Conservation (phyloP, 2,329 filamentous ascomycete species). For the Leptosphaerulina australis region DNA sequence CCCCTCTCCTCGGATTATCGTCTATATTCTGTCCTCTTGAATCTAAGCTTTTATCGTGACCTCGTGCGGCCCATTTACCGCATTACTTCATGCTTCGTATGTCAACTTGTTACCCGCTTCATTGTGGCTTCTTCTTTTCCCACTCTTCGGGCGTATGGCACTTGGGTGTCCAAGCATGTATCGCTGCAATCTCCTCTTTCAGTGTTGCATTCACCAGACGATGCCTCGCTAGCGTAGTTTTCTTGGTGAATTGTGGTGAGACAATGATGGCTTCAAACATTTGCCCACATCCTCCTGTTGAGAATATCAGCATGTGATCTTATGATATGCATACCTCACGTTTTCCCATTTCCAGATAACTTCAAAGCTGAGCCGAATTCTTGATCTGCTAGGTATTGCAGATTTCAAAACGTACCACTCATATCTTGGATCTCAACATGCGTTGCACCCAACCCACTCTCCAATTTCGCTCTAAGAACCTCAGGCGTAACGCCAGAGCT, state of each 20-base stretch:
- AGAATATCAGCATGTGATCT: conserved; percentile 21
- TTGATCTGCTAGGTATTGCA: neutral
- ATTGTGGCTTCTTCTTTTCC: conserved; percentile 66
- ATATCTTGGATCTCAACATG: conserved; percentile 91
- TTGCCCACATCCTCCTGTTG: conserved; percentile 70
- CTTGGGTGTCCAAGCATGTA: conserved; percentile 94
- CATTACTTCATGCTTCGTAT: neutral
- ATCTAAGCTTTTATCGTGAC: neutral
- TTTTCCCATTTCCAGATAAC: neutral
- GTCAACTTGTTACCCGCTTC: neutral
- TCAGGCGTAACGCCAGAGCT: conserved; percentile 72
- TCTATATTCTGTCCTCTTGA: no score
- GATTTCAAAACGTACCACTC: conserved; percentile 67
- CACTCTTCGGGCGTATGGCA: conserved; percentile 92
- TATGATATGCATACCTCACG: neutral
- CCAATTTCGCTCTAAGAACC: conserved; percentile 71
- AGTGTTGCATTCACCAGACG: conserved; percentile 82
- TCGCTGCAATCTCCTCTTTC: conserved; percentile 85
- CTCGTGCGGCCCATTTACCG: neutral
- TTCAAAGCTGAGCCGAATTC: neutral
- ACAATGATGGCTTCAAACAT: conserved; percentile 74
- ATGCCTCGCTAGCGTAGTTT: conserved; percentile 79
- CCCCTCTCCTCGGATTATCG: no score
- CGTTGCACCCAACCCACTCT: conserved; percentile 71
- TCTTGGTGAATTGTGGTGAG: conserved; percentile 57